Evolutionary conservation across 768 basidiomycete genomes (phyloP), one percentile per base, ranked within the genome.

Genomic region (Amanita molliuscula): DNA sequence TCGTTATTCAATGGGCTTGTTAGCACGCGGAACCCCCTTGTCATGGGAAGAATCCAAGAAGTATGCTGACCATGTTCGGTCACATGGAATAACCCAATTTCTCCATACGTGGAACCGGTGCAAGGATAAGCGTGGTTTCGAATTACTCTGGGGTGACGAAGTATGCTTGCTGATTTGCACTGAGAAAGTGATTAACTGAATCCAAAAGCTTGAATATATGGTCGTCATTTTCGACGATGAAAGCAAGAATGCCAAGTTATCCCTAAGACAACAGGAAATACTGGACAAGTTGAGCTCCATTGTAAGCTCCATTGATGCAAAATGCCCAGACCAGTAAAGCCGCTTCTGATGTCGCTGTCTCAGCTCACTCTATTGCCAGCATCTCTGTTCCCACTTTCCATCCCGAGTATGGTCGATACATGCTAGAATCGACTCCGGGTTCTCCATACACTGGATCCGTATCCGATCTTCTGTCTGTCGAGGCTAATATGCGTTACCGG

Each of bases 61-160:
- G 50, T 77, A 89, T 58, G 87, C 90, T 13, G 82, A 92, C 61
- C 91, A 97, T 68, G 89, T 98, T 56, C 76, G 93, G 55, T 68
- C 72, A 46, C 94, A 98, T 64, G 96, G 96, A 41, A 91, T 98
- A 60, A 83, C 87, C 6, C 96, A 99, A 67, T 95, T 99, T 65
- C 67, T 99, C 48, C 78, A 94, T 58, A 90, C 81, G 44, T 99
- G 93, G 92, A 82, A 93, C 61, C 79, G 82, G 43, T 74, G 94
- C 62, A 98, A 96, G 75, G 86, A 90, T 61, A 76, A 89, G 55
- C 77, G 79, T 18, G 94, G 93, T 1, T 93, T 98, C 60, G 88
- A 91, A 55, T 71, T 99, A 26, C 76, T 96, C 9, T 99, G 96
- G 96, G 96, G 96, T 15, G 96, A 99, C 61, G 96, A 99, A 85